Percentiles rank a stretch among this genome's conserved stretches.
Conservation (phyloP, 495 filamentous ascomycete species). For the Penicillium pulvis region DNA sequence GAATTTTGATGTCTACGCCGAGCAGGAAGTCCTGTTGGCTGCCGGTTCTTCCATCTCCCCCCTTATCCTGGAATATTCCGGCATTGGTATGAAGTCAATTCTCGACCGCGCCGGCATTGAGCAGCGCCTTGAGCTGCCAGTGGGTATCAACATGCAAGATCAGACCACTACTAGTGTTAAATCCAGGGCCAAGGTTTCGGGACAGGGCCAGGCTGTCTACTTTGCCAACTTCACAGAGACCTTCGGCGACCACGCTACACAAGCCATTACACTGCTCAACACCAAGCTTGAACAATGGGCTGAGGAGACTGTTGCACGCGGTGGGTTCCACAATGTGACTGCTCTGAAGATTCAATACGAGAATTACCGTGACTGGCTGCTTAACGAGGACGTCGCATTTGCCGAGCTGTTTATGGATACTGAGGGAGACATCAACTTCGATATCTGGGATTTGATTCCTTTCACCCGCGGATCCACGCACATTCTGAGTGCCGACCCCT, state of each 20-base stretch:
- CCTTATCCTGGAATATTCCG: no score
- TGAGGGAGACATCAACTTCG: conserved; percentile 39
- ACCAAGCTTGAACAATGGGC: conserved; percentile 31
- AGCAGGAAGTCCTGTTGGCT: conserved; percentile 55
- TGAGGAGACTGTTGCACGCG: conserved; percentile 24
- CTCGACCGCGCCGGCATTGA: no score
- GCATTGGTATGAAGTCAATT: no score
- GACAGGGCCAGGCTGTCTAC: conserved; percentile 32
- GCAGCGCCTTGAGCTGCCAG: no score
- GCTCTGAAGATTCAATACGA: conserved; percentile 29
- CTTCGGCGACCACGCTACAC: conserved; percentile 24
- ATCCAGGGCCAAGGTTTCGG: conserved; percentile 10
- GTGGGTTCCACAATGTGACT: conserved; percentile 32
- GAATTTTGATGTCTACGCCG: conserved; percentile 35
- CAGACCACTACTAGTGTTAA: conserved; percentile 15
- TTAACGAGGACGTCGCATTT: conserved; percentile 29
- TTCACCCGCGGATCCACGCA: conserved; percentile 56
- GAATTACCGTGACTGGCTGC: conserved; percentile 34
- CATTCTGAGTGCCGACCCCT: conserved; percentile 41
- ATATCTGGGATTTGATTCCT: conserved; percentile 46
- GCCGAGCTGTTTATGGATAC: conserved; percentile 32
- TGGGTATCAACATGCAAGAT: no score
- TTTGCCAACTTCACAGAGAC: conserved; percentile 32
- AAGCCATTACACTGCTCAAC: conserved; percentile 20
- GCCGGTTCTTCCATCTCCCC: conserved; percentile 54